Evolutionary conservation across 73 alveolate genomes (phyloP).

Genomic region (Paramecium sexaurelia): DNA sequence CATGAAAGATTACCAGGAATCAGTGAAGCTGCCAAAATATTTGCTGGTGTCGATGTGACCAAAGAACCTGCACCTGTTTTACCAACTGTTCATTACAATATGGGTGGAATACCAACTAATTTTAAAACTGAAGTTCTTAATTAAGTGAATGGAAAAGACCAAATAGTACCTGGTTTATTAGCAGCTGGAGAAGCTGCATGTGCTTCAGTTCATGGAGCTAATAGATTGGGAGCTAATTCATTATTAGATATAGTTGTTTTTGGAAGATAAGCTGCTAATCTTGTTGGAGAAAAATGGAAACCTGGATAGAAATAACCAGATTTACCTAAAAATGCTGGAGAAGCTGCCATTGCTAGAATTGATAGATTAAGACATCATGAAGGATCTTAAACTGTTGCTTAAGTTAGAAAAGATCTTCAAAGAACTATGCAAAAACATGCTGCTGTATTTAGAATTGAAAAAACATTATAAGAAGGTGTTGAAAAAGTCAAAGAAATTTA

Average conservation of each 20-base stretch:
- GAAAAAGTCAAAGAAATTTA: constrained; percentile 75
- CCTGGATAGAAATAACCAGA: constrained; percentile 88
- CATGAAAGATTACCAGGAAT: constrained; percentile 97
- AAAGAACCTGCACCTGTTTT: constrained; percentile 97
- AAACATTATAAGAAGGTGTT: constrained; percentile 80
- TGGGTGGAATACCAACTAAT: constrained; percentile 99
- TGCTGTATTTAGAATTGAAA: constrained; percentile 86
- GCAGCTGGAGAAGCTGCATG: constrained; percentile 99
- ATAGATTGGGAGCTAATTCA: constrained; percentile 99
- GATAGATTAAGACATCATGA: constrained; percentile 86
- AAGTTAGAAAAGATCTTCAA: constrained; percentile 87
- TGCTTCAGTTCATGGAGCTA: constrained; percentile 99
- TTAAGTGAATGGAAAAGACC: constrained; percentile 83
- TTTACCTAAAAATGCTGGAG: constrained; percentile 91
- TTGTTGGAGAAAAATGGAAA: constrained; percentile 74
- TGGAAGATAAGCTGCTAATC: constrained; percentile 95
- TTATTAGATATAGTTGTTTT: constrained; percentile 96
- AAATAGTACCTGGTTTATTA: constrained; percentile 92
- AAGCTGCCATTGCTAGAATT: constrained; percentile 85
- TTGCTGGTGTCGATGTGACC: constrained; percentile 98
- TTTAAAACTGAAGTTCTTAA: constrained; percentile 90
- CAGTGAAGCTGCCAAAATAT: constrained; percentile 94
- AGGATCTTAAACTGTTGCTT: constrained; percentile 89
- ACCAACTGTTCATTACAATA: constrained; percentile 99
- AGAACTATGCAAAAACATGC: constrained; percentile 91